These are phyloP conservation scores for Annulohypoxylon bovei DNA, from an alignment of 495 filamentous ascomycete genomes.

Conservation along the genomic window DNA sequence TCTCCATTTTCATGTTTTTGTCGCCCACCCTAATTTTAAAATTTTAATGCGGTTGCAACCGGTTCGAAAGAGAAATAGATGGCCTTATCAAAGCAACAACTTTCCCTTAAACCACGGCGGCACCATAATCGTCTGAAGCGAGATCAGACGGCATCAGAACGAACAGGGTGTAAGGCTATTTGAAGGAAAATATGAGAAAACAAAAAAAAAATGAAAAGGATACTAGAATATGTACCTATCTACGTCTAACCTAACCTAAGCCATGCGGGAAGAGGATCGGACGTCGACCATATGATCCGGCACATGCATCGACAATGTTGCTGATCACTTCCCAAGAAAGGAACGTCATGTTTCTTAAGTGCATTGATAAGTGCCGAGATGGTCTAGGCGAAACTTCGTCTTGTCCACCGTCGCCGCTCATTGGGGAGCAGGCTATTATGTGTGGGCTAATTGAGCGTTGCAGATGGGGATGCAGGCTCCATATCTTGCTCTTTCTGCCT, in stretches of 20 bases:
- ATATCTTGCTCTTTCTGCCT: constrained; percentile 18
- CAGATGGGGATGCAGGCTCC: constrained; percentile 30
- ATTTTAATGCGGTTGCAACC: constrained; percentile 37
- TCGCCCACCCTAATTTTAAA: constrained; percentile 38
- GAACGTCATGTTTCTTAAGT: constrained; percentile 45
- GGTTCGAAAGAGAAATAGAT: constrained; percentile 9
- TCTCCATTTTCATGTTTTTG: constrained; percentile 22
- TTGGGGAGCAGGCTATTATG: constrained; percentile 42
- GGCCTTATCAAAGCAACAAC: constrained; percentile 17
- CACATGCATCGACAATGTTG: constrained; percentile 39
- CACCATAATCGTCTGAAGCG: constrained; percentile 25
- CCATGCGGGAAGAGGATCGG: constrained; percentile 36
- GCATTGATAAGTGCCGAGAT: constrained; percentile 46
- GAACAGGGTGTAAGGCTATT: constrained; percentile 25
- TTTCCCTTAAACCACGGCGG: constrained; percentile 9
- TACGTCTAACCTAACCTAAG: background rate
- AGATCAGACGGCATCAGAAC: constrained; percentile 23
- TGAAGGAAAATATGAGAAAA: background rate
- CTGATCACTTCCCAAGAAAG: constrained; percentile 41
- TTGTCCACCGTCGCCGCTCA: constrained; percentile 32
- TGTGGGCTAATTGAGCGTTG: constrained; percentile 39
- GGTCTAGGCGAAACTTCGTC: constrained; percentile 37
- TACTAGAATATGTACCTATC: background rate
- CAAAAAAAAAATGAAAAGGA: constrained; percentile 11
- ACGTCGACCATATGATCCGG: constrained; percentile 44